Percentiles rank a stretch among this genome's conserved stretches.
Conservation (phyloP, 495 filamentous ascomycete species). For the Hyphodiscus hymeniophilus region DNA sequence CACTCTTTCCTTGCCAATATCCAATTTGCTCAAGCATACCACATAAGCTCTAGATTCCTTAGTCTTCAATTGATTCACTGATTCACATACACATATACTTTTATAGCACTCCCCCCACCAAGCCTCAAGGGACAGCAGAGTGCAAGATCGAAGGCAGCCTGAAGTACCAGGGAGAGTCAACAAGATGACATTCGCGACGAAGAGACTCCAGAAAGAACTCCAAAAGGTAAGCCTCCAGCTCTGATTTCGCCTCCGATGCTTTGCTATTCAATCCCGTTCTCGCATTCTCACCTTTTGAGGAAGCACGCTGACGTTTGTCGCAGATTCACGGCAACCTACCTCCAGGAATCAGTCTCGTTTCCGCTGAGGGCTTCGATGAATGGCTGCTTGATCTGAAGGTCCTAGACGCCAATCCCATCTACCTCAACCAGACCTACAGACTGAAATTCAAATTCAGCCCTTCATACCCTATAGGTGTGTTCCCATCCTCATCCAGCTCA, state of each 20-base stretch:
- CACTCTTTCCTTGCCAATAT: no score
- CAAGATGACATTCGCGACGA: conserved; percentile 28
- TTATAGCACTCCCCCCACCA: no score
- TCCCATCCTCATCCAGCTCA: not conserved
- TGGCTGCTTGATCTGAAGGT: conserved; percentile 93
- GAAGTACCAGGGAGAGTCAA: not conserved
- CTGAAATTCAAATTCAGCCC: conserved; percentile 78
- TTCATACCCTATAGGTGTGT: conserved; percentile 83
- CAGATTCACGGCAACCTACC: conserved; percentile 48
- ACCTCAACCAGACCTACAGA: conserved; percentile 69
- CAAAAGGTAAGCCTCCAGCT: conserved; percentile 31
- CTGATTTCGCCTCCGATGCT: not conserved
- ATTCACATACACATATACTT: no score
- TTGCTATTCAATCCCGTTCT: not conserved
- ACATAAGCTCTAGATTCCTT: no score
- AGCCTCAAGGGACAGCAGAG: no score
- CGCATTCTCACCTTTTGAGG: not conserved
- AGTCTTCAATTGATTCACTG: no score
- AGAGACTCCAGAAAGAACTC: conserved; percentile 44
- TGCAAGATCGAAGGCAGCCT: no score
- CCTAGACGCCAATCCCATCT: conserved; percentile 86
- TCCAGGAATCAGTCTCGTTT: conserved; percentile 71
- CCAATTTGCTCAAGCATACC: no score
- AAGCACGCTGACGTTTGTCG: not conserved
- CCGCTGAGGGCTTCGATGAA: conserved; percentile 73